These are phyloP conservation scores for Paraphoma sp. DNA, from an alignment of 2,329 filamentous ascomycete genomes.

Conservation along the genomic window DNA sequence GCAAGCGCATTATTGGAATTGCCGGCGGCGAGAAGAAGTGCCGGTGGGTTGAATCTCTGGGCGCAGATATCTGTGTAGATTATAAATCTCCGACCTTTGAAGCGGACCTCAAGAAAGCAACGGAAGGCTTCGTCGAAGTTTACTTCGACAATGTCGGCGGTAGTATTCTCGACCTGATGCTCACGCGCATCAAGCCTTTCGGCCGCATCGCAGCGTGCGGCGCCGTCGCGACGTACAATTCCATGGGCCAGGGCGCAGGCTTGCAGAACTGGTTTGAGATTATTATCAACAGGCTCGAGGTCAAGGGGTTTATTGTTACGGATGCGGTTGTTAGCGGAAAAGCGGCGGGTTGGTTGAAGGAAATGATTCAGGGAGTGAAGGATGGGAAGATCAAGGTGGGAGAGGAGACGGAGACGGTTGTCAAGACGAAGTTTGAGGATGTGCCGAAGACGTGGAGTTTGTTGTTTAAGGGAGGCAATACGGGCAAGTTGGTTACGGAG, in stretches of 20 bases:
- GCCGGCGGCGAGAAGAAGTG: slow-evolving; percentile 62
- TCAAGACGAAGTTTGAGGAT: slow-evolving; percentile 56
- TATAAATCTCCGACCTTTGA: slow-evolving; percentile 59
- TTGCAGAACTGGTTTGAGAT: slow-evolving; percentile 55
- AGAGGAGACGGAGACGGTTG: slow-evolving; percentile 56
- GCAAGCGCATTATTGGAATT: slow-evolving; percentile 60
- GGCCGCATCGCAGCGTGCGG: slow-evolving; percentile 55
- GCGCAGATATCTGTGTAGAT: slow-evolving; percentile 62
- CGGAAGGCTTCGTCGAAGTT: slow-evolving; percentile 59
- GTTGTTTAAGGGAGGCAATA: slow-evolving; percentile 57
- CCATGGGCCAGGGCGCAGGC: slow-evolving; percentile 29
- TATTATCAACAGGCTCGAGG: slow-evolving; percentile 49
- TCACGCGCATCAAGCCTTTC: slow-evolving; percentile 50
- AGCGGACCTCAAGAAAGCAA: slow-evolving; percentile 55
- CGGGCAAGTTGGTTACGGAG: slow-evolving; percentile 56
- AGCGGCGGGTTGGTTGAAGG: slow-evolving; percentile 29
- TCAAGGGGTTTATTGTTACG: slow-evolving; percentile 55
- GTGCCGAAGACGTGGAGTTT: slow-evolving; percentile 57
- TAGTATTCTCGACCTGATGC: slow-evolving; percentile 55
- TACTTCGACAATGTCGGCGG: slow-evolving; percentile 62
- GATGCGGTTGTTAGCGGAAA: slow-evolving; percentile 45
- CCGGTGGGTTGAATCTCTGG: slow-evolving; percentile 57
- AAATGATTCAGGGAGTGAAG: slow-evolving; percentile 36
- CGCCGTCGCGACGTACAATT: slow-evolving; percentile 53
- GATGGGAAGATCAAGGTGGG: slow-evolving; percentile 57